Evolutionary conservation across 495 filamentous ascomycete genomes (phyloP).

Genomic region (Filosporella fistucella): DNA sequence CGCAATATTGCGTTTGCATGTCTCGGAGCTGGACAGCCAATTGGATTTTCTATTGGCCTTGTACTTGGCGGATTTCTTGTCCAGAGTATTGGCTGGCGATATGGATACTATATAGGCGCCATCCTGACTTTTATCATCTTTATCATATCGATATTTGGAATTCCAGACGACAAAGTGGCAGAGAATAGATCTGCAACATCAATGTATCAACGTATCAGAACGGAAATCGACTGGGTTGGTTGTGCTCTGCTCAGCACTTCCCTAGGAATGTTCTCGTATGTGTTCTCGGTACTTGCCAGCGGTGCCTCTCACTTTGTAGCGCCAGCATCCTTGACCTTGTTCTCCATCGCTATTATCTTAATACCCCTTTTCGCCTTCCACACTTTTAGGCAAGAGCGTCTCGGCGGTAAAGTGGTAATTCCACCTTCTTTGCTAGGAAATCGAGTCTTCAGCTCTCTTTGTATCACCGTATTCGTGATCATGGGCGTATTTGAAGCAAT

Average conservation of each 20-base stretch:
- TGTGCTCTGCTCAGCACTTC: slow-evolving; percentile 34
- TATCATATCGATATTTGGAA: slow-evolving; percentile 28
- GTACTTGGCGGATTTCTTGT: slow-evolving; percentile 49
- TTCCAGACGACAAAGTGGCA: slow-evolving; percentile 26
- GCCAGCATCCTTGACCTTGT: slow-evolving; percentile 21
- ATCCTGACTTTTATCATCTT: slow-evolving; percentile 29
- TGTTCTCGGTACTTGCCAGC: slow-evolving; percentile 28
- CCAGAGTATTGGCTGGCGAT: slow-evolving; percentile 41
- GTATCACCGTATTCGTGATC: slow-evolving; percentile 45
- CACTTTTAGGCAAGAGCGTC: slow-evolving; percentile 38
- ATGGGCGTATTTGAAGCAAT: slow-evolving; percentile 47
- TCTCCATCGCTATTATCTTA: slow-evolving; percentile 35
- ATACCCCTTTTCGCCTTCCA: slow-evolving; percentile 41
- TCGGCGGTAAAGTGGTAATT: slow-evolving; percentile 37
- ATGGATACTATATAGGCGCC: slow-evolving; percentile 43
- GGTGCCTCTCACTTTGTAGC: slow-evolving; percentile 3
- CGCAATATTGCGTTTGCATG: slow-evolving; percentile 50
- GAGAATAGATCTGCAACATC: background rate
- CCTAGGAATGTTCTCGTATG: slow-evolving; percentile 42
- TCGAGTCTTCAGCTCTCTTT: slow-evolving; percentile 40
- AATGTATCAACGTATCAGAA: slow-evolving; percentile 19
- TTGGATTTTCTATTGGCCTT: slow-evolving; percentile 51
- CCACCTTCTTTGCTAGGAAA: slow-evolving; percentile 50
- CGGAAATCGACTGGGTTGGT: slow-evolving; percentile 49
- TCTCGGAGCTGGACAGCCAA: slow-evolving; percentile 41